Conservation (phyloP, 2,329 filamentous ascomycete genomes). For the Phoma sp. region DNA sequence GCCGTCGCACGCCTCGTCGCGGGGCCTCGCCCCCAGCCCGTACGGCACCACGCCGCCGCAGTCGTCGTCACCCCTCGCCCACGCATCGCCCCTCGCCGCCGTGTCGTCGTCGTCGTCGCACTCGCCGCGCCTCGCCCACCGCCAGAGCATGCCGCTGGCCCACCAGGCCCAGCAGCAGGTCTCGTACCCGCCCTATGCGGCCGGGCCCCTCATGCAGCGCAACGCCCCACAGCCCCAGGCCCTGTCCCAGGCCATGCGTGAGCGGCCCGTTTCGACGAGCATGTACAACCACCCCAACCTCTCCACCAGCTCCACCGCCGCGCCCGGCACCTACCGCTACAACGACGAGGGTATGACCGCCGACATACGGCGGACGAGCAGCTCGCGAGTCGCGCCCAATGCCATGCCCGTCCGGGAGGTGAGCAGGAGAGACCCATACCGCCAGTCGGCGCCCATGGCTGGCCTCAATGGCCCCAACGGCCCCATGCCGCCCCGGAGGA, state of each 20-base stretch:
- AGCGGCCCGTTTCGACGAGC: conserved; percentile 54
- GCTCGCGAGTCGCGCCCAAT: conserved; percentile 68
- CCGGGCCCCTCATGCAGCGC: conserved; percentile 34
- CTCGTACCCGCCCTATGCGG: conserved; percentile 40
- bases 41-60: conserved; percentile 43
- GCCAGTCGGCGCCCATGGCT: conserved; percentile 62
- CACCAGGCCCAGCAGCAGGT: conserved; percentile 52
- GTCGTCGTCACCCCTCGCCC: conserved; percentile 34
- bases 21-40: conserved; percentile 52
- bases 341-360: conserved; percentile 51
- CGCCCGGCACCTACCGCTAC: conserved; percentile 55
- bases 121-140: conserved; percentile 49
- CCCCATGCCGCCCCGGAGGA: conserved; percentile 75
- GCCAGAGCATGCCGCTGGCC: conserved; percentile 53
- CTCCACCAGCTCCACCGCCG: conserved; percentile 54
- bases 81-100: conserved; percentile 27
- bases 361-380: conserved; percentile 61
- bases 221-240: conserved; percentile 27
- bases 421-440: conserved; percentile 74
- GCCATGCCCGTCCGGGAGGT: conserved; percentile 71
- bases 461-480: conserved; percentile 66
- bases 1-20: conserved; percentile 40
- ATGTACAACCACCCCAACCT: conserved; percentile 59
- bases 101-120: conserved; percentile 36
- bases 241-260: conserved; percentile 38